Evolutionary conservation across 2,329 filamentous ascomycete species (phyloP), one percentile per base, ranked within the genome.

Genomic region (Cladobotryum mycophilum): DNA sequence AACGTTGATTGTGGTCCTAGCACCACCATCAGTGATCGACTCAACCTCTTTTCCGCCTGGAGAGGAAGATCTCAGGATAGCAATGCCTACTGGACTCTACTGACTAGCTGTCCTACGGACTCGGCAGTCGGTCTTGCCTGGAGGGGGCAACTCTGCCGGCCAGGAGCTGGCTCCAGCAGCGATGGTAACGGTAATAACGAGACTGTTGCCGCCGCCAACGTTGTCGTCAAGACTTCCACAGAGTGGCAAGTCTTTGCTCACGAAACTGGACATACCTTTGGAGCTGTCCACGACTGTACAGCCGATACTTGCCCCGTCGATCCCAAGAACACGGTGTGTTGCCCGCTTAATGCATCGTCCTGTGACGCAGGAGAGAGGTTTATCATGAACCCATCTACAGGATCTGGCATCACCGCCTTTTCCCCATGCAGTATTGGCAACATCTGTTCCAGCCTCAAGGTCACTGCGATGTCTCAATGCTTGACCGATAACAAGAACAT

Each of bases 241-340:
- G 91, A 96, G 65, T 97, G 92, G 92, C 90, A 96, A 66, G 87
- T 97, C 52, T 89, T 97, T 68, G 92, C 92, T 30, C 92, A 97
- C 65, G 92, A 97, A 69, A 85, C 85, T 3, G 92, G 91, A 1
- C 92, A 97, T 67, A 97, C 90, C 0, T 97, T 96, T 67, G 92
- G 92, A 42, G 93, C 92, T 5, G 89, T 96, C 9, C 93, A 99
- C 68, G 93, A 99, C 69, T 99, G 93, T 68, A 86, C 82, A 3
- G 64, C 73, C 0, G 55, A 68, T n/a, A 79, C 85, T 2, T 97
- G 92, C 64, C 77, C 88, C 53, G 76, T 80, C 17, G 80, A 81
- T 36, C 67, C 67, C 6, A 64, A 66, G 7, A 68, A 65, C 49
- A 76, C 76, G 58, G 70, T 78, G 60, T 99, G 93, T 68, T 99